Conservation (phyloP, 2,329 filamentous ascomycete genomes). For the Ascocoryne sarcoides region DNA sequence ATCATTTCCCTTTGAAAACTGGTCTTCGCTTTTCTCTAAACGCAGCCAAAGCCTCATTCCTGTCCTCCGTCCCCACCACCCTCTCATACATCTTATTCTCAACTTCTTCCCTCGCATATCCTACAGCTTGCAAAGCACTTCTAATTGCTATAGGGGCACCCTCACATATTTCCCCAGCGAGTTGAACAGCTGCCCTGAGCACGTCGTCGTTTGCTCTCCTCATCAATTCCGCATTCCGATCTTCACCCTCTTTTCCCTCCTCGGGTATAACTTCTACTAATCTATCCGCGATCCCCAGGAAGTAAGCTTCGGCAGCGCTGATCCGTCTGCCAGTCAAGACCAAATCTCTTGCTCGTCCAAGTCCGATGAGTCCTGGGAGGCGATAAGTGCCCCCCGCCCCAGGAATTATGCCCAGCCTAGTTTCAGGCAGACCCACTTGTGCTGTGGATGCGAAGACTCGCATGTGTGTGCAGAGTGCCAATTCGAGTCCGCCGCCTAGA, state of each 20-base stretch:
- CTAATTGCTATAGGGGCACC: constrained; percentile 78
- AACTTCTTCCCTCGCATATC: constrained; percentile 61
- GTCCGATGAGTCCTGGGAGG: constrained; percentile 72
- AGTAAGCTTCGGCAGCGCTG: constrained; percentile 76
- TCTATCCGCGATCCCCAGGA: constrained; percentile 82
- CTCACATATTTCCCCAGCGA: constrained; percentile 81
- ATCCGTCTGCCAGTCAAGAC: constrained; percentile 87
- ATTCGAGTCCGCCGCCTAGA: constrained; percentile 86
- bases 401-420: constrained; percentile 85
- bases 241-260: constrained; percentile 31
- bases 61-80: constrained; percentile 76
- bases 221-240: constrained; percentile 38
- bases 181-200: constrained; percentile 63
- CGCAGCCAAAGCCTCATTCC: constrained; percentile 77
- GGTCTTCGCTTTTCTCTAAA: constrained; percentile 72
- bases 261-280: constrained; percentile 68
- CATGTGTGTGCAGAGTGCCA: constrained; percentile 82
- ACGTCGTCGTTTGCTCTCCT: constrained; percentile 56
- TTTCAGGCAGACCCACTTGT: constrained; percentile 78
- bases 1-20: background rate
- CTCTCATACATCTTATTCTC: constrained; percentile 82
- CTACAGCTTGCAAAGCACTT: constrained; percentile 71
- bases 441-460: constrained; percentile 78
- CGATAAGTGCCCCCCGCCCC: constrained; percentile 90
- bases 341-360: constrained; percentile 75